Evolutionary conservation across 163 green algal species (phyloP), one percentile per base, ranked within the genome.

Genomic region (Chlamydomonas reinhardtii): DNA sequence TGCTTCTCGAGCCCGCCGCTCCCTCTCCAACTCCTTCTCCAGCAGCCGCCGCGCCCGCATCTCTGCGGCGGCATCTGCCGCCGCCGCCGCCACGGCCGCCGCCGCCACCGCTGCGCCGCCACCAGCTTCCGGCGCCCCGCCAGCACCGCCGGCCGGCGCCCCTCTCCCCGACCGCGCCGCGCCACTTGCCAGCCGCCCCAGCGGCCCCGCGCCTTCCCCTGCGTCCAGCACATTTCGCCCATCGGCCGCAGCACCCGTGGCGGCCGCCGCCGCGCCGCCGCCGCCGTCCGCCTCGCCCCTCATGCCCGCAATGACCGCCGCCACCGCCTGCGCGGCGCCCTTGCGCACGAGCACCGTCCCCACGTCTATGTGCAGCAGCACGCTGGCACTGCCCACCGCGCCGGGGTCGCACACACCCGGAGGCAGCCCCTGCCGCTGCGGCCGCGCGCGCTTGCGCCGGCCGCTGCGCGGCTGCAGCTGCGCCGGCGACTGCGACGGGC

Each of bases 361-460:
- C 8, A 59, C 61, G 75, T 82, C 48, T 6, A 82, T 52, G 54
- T 39, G 56, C 34, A 64, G n/a, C n/a, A 82, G 54, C 31, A 62
- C 74, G 19, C 31, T 59, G 20, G 64, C 64, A 11, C 29, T 27
- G 29, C 27, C 29, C 64, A 59, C 74, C n/a, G 61, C 32, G 34
- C 25, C 75, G 9, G 16, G 61, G 61, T 32, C 59, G 14, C 29
- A 56, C 11, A 14, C 29, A 5, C 59, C 34, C 20, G 54, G 16
- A 11, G n/a, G 12, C 66, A 43, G 66, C 31, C 14, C 31, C 75
- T 82, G 75, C 34, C 75, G 75, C 59, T 65, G 75, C 32, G 75
- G 75, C 25, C 75, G 59, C 32, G 19, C 39, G 59, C 25, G 15
- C 75, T 82, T 82, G 75, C 75, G 75, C 32, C 75, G 61, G 24